Evolutionary conservation across 176 grass and related monocot species (phyloP).

Genomic region (Pharus latifolius): DNA sequence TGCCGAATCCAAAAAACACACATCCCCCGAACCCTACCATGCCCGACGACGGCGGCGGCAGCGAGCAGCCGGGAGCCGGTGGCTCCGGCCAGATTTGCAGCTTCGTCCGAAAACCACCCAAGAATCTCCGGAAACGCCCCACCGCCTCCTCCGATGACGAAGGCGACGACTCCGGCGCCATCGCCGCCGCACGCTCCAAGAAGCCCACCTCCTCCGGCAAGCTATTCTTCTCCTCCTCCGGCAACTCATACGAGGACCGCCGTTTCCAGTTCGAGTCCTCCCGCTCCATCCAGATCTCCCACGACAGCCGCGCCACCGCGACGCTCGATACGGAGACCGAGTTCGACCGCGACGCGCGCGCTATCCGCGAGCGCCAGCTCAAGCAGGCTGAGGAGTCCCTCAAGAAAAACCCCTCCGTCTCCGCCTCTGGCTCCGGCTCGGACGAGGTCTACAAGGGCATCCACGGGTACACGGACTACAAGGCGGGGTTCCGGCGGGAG

Average conservation of each 20-base stretch:
- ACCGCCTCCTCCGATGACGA: conserved; percentile 42
- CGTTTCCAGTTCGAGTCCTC: conserved; percentile 80
- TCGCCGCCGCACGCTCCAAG: conserved; percentile 19
- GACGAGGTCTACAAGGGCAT: conserved; percentile 66
- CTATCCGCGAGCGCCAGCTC: conserved; percentile 74
- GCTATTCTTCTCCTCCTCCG: conserved; percentile 63
- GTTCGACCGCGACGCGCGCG: conserved; percentile 55
- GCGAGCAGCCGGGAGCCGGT: conserved; percentile 2
- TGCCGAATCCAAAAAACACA: too few species aligned
- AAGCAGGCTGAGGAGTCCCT: conserved; percentile 56
- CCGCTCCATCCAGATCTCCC: conserved; percentile 59
- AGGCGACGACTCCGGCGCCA: conserved; percentile 14
- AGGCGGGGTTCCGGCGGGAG: conserved; percentile 72
- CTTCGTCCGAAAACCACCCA: conserved; percentile 59
- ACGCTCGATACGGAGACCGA: conserved; percentile 81
- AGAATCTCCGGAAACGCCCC: conserved; percentile 74
- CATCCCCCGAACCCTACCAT: conserved; percentile 6
- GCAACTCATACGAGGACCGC: conserved; percentile 11
- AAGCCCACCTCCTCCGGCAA: conserved; percentile 32
- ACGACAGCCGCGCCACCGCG: conserved; percentile 64
- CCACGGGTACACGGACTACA: conserved; percentile 82
- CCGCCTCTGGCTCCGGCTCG: not conserved
- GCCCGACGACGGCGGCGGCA: conserved; percentile 11
- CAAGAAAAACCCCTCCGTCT: conserved; percentile 43
- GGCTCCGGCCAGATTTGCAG: conserved; percentile 39